Base-by-base conservation (phyloP, 805 yeast genomes). In the Candida tibetensis region DNA sequence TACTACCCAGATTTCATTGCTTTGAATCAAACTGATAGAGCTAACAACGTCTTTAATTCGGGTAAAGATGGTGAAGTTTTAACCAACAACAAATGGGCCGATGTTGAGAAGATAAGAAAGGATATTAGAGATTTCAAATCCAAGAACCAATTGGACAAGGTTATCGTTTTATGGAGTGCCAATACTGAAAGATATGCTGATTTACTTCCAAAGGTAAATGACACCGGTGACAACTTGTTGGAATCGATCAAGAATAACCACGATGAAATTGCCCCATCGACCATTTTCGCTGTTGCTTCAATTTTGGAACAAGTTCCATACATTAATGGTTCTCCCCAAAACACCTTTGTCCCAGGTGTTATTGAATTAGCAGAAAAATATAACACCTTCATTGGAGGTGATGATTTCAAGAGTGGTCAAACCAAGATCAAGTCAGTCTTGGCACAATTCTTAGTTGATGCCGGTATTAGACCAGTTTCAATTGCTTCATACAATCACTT, bases 1-100 rank as follows among this genome's bases (percentile, higher is more conserved):
- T 90, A 91, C 71, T 90, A 90, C 66, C 97, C 98, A 22, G 97
- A 90, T 63, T 90, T 88, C 67, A 91, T 90, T 66, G 97, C 97
- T 44, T 85, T 91, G 46, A 90, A 90, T 68, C 98, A 90, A 71
- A 81, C 79, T 49, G 91, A 79, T 32, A 81, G 98, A 63, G 98
- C 97, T 30, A 82, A 91, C 67, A 89, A 90, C 58, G 76, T 90
- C 47, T 75, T 81, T 64, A 82, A 85, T 54, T 72, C 81, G 40
- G 66, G 66, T 34, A 55, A 65, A 14, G 51, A 60, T 13, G 84
- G 82, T 28, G 69, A 71, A 35, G 71, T 74, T 32, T 69, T 68
- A 40, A 73, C 78, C 35, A 60, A 64, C 5, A 77, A 79, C 59
- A 90, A 90, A 70, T 89, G 96, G 96, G 75, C 69, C 16, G 96